A percentile compares a stretch with the other conserved stretches of the same genome.
phyloP scores from a whole-genome alignment of 805 yeast species.

The Myxozyma neotropica region DNA sequence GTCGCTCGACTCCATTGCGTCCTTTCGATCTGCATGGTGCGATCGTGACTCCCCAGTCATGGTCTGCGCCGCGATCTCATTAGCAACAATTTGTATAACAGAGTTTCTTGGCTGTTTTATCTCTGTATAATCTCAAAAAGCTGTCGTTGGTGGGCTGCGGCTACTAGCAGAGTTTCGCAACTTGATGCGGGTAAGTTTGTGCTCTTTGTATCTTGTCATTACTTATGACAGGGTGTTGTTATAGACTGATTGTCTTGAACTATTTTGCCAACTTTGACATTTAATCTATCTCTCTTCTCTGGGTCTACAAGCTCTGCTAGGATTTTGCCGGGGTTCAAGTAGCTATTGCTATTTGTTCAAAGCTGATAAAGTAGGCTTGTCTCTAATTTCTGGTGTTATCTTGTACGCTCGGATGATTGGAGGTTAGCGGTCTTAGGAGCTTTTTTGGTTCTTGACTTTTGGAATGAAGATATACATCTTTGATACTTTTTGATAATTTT shows the following conservation, averaged over 20 bases:
- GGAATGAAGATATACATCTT: no score
- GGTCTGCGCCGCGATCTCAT: not conserved
- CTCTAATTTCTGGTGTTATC: constrained; percentile 3
- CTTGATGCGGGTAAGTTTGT: no score
- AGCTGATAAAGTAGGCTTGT: constrained; percentile 12
- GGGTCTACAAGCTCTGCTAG: not conserved
- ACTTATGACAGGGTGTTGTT: no score
- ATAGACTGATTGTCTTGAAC: not conserved
- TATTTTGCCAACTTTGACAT: not conserved
- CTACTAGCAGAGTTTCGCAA: constrained; percentile 4
- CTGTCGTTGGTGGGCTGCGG: constrained; percentile 17
- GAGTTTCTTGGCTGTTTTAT: constrained; percentile 13
- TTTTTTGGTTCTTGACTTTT: not conserved
- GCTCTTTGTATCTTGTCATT: no score
- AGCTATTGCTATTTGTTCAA: constrained; percentile 3
- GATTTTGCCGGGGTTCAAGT: not conserved
- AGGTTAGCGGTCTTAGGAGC: not conserved
- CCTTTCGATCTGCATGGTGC: not conserved
- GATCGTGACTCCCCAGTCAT: no score
- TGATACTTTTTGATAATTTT: not conserved
- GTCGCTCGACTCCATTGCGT: constrained; percentile 3
- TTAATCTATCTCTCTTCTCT: not conserved
- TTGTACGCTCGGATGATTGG: not conserved
- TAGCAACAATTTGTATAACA: not conserved
- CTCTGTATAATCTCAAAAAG: constrained; percentile 8